Base-by-base conservation (phyloP, 202 grass and related monocot species). In the Setaria italica region DNA sequence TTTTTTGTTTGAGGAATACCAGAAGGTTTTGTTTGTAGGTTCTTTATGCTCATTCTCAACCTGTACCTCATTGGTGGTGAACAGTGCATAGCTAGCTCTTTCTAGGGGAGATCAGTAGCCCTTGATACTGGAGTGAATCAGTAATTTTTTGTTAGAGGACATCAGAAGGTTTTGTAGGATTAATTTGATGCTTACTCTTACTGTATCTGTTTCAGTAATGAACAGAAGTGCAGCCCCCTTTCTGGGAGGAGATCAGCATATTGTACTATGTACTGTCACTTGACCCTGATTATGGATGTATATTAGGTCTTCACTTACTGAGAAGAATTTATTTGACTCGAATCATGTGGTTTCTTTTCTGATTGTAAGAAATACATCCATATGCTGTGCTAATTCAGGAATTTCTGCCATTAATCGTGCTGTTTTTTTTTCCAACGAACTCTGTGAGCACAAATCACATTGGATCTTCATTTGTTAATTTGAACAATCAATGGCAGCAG, bases 161-260 rank as follows among this genome's bases (percentile, higher is more conserved):
- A 30, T 67, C 57, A 14, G 6, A 66, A 49, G 87, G 50, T 85
- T 85, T 75, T 53, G 76, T 89, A 85, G 87, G 69, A 4, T 57
- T 3, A 37, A 21, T 45, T 67, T 84, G 82, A 16, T 75, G 50
- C 41, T 82, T 30, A 7, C 51, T 11, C 9, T 82, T 11, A 72
- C 67, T 77, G 2, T 77, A 57, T 62, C 46, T 60, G 17, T 17
- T 63, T 77, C 58, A 51, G 13, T 86, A 29, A 45, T 29, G 53
- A 70, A 29, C 73, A 55, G 73, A 70, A 70, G 69, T 58, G 72
- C 71, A 59, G 66, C 30, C 63, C 46, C 72, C 43, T 21, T 62
- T 89, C 9, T 51, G 20, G 48, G 49, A 48, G 16, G 55, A 65
- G 46, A 77, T 72, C 72, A 82, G 78, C 43, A 33, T 80, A 41